These are phyloP conservation scores for Biscogniauxia mediterranea DNA, from an alignment of 2,329 filamentous ascomycete genomes.

Conservation along the genomic window DNA sequence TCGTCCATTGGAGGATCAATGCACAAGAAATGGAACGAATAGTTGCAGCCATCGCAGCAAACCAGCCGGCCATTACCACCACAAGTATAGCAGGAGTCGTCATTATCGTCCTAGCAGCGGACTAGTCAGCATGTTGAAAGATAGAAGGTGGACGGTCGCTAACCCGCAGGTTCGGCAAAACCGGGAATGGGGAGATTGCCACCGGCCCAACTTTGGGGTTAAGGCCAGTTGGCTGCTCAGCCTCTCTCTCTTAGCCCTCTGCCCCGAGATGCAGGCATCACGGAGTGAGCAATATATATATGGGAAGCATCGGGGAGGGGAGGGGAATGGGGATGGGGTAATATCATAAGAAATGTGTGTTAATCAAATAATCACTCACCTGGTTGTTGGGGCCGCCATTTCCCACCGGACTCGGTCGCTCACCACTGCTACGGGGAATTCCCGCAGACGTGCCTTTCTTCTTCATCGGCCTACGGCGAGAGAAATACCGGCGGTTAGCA, in stretches of 20 bases:
- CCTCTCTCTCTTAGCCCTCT: slow-evolving; percentile 19
- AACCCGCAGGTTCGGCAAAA: slow-evolving; percentile 38
- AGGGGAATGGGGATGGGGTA: neutral
- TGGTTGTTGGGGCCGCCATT: slow-evolving; percentile 53
- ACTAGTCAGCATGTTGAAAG: slow-evolving; percentile 35
- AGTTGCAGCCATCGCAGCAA: slow-evolving; percentile 89
- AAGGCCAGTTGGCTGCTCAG: slow-evolving; percentile 16
- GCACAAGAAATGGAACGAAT: slow-evolving; percentile 88
- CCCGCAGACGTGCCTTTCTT: slow-evolving; percentile 71
- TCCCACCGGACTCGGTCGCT: slow-evolving; percentile 60
- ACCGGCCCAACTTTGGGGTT: slow-evolving; percentile 19
- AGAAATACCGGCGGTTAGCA: slow-evolving; percentile 18
- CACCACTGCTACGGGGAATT: slow-evolving; percentile 63
- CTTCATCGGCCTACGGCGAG: slow-evolving; percentile 64
- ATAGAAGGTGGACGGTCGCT: slow-evolving; percentile 25
- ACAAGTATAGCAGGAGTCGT: slow-evolving; percentile 87
- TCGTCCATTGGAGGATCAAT: slow-evolving; percentile 75
- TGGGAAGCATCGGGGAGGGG: neutral
- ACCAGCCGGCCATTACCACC: slow-evolving; percentile 79
- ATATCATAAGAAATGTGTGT: neutral
- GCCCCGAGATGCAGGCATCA: neutral
- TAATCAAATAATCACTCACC: slow-evolving; percentile 42
- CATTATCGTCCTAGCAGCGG: slow-evolving; percentile 64
- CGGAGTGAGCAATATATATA: neutral
- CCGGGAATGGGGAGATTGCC: slow-evolving; percentile 29